phyloP scores from a whole-genome alignment of 2,329 filamentous ascomycete genomes.

The Penicillium sp. region DNA sequence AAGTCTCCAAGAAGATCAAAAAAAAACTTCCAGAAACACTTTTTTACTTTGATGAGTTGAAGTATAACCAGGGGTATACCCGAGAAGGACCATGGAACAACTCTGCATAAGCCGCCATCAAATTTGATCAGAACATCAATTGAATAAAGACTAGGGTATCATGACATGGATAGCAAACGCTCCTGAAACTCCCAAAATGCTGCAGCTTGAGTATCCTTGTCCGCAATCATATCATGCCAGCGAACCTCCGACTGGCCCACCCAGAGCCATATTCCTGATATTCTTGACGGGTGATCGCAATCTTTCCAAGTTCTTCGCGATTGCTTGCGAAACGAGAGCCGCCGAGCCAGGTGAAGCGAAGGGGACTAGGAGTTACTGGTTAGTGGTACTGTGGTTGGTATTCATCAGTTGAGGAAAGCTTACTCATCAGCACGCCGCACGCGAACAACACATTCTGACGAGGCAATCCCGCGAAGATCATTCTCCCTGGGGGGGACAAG shows the following conservation, averaged over 20 bases:
- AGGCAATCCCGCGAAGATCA: slow-evolving; percentile 71
- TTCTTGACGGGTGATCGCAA: slow-evolving; percentile 81
- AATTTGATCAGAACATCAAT: neutral
- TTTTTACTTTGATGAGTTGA: neutral
- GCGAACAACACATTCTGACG: slow-evolving; percentile 75
- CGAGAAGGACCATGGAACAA: neutral
- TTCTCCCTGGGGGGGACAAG: slow-evolving; percentile 47
- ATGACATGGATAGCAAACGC: slow-evolving; percentile 14
- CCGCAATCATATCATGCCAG: slow-evolving; percentile 32
- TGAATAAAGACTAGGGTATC: slow-evolving; percentile 26
- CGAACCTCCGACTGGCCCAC: slow-evolving; percentile 75
- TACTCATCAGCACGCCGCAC: slow-evolving; percentile 68
- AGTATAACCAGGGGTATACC: neutral
- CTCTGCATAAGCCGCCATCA: neutral
- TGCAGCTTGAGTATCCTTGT: neutral
- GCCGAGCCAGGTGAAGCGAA: slow-evolving; percentile 82
- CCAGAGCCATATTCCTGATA: slow-evolving; percentile 82
- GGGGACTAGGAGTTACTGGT: slow-evolving; percentile 52
- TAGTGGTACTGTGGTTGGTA: neutral
- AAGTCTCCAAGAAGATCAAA: neutral
- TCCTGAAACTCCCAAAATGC: slow-evolving; percentile 12
- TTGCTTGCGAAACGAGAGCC: slow-evolving; percentile 76
- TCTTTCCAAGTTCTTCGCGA: slow-evolving; percentile 61
- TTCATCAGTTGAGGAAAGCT: slow-evolving; percentile 22
- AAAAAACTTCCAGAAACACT: neutral